Evolutionary conservation across 495 filamentous ascomycete species (phyloP).

Genomic region (Penicillium desertorum): DNA sequence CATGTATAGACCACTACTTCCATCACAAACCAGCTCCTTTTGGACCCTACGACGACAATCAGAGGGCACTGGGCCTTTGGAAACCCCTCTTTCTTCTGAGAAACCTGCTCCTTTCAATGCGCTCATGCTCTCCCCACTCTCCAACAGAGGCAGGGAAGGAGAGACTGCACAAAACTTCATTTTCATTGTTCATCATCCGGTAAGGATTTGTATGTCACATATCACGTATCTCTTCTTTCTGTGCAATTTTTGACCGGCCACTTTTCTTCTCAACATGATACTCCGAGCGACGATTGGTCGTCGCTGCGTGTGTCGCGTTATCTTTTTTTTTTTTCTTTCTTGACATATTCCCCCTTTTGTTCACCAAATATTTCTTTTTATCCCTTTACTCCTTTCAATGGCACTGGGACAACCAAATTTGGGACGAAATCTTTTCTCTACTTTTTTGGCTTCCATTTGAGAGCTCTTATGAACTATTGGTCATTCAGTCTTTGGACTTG

Average conservation of each 20-base stretch:
- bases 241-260: conserved; percentile 33
- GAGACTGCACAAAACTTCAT: conserved; percentile 34
- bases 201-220: conserved; percentile 28
- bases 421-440: conserved; percentile 21
- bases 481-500: conserved; percentile 16
- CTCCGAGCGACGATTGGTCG: conserved; percentile 22
- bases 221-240: conserved; percentile 33
- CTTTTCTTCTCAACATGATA: conserved; percentile 32
- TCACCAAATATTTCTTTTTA: conserved; percentile 22
- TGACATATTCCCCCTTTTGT: conserved; percentile 38
- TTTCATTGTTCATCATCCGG: conserved; percentile 30
- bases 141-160: conserved; percentile 11
- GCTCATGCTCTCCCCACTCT: conserved; percentile 11
- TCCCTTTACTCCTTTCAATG: conserved; percentile 20
- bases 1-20: conserved; percentile 5
- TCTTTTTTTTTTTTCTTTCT: conserved; percentile 21
- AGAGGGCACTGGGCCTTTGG: conserved; percentile 4
- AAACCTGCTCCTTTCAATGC: conserved; percentile 9
- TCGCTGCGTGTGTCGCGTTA: conserved; percentile 27
- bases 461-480: conserved; percentile 25
- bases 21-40: neutral
- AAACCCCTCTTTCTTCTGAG: neutral
- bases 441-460: conserved; percentile 13
- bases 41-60: conserved; percentile 7
- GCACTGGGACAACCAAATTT: conserved; percentile 29